Evolutionary conservation across 2,329 filamentous ascomycete genomes (phyloP).

Genomic region (Talaromyces sp.): DNA sequence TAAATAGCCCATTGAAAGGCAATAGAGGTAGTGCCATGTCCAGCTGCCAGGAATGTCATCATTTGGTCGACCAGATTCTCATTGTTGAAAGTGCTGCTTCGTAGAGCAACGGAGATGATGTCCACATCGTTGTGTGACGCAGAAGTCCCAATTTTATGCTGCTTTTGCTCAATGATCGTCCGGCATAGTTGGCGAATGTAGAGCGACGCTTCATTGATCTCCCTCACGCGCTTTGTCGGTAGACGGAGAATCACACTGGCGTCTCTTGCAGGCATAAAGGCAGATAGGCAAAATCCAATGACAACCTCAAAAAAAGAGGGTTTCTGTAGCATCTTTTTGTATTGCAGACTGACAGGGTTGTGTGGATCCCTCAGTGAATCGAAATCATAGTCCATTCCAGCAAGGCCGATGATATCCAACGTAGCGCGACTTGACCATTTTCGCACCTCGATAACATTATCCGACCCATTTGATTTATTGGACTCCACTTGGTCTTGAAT

Average conservation of each 20-base stretch:
- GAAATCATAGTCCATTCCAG: slow-evolving; percentile 69
- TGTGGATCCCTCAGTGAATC: slow-evolving; percentile 57
- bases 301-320: not conserved
- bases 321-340: slow-evolving; percentile 18
- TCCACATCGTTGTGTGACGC: slow-evolving; percentile 45
- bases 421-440: slow-evolving; percentile 64
- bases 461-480: slow-evolving; percentile 19
- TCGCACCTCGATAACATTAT: slow-evolving; percentile 47
- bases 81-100: slow-evolving; percentile 69
- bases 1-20: slow-evolving; percentile 73
- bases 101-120: slow-evolving; percentile 74
- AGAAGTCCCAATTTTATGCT: slow-evolving; percentile 42
- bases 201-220: slow-evolving; percentile 52
- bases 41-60: slow-evolving; percentile 83
- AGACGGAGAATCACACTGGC: slow-evolving; percentile 57
- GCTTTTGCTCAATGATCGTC: slow-evolving; percentile 67
- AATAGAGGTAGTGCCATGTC: slow-evolving; percentile 73
- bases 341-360: slow-evolving; percentile 49
- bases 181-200: slow-evolving; percentile 62
- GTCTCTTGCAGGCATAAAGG: slow-evolving; percentile 34
- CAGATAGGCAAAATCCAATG: slow-evolving; percentile 12
- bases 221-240: slow-evolving; percentile 65
- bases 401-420: slow-evolving; percentile 69
- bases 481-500: slow-evolving; percentile 48
- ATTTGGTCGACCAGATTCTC: slow-evolving; percentile 81